Evolutionary conservation across 352 stramenopile species (phyloP).

Genomic region (Globisporangium nagaii): DNA sequence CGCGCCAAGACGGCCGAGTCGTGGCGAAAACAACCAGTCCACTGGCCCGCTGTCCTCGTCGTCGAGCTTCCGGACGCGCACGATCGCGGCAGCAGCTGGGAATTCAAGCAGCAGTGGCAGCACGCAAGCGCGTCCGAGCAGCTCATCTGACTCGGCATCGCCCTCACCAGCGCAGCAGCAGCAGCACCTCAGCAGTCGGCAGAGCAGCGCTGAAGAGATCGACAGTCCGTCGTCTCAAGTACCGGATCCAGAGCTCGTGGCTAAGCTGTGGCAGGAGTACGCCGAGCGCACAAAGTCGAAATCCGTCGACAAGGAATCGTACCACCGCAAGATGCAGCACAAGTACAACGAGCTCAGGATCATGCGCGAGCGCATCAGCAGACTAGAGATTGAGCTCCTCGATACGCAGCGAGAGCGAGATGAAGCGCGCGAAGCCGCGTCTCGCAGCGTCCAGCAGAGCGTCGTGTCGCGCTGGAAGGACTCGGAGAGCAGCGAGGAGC

Average conservation of each 20-base stretch:
- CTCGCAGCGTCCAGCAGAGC: conserved; percentile 7
- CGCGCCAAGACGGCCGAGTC: conserved; percentile 13
- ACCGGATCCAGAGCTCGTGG: conserved; percentile 36
- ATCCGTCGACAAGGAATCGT: conserved; percentile 40
- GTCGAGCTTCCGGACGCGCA: conserved; percentile 25
- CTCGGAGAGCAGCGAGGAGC: conserved; percentile 5
- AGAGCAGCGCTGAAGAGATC: neutral
- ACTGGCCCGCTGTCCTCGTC: neutral
- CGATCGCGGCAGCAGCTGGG: conserved; percentile 11
- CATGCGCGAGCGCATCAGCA: conserved; percentile 40
- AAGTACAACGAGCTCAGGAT: conserved; percentile 58
- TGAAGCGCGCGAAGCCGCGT: conserved; percentile 17
- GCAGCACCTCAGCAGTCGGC: neutral
- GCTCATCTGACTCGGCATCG: neutral
- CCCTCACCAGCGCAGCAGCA: neutral
- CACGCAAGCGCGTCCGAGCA: neutral
- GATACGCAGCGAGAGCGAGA: conserved; percentile 27
- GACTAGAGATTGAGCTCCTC: conserved; percentile 41
- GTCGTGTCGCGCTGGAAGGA: conserved; percentile 1
- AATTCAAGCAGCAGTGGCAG: neutral
- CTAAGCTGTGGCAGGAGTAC: conserved; percentile 64
- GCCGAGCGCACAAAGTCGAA: conserved; percentile 35
- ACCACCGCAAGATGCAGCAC: conserved; percentile 71
- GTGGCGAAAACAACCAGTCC: conserved; percentile 19
- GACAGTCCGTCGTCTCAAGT: neutral